phyloP scores from a whole-genome alignment of 2,329 filamentous ascomycete genomes.

The Botrytis aclada region DNA sequence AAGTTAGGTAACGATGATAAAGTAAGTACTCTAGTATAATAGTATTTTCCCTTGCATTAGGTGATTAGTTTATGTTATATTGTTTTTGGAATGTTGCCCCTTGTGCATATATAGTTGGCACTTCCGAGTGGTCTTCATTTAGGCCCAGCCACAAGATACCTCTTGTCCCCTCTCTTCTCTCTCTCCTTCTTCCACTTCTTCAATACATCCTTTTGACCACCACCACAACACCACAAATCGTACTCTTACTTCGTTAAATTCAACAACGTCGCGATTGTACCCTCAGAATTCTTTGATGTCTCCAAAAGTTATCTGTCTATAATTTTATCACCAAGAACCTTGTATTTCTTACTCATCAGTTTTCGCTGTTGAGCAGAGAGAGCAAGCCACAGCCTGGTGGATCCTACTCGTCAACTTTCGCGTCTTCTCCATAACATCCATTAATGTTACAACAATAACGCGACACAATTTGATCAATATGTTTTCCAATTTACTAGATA shows the following conservation, averaged over 20 bases:
- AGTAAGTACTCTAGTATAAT: neutral
- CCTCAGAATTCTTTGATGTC: neutral
- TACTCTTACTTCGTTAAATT: neutral
- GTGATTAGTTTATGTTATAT: neutral
- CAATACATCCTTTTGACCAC: neutral
- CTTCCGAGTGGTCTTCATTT: neutral
- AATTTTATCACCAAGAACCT: neutral
- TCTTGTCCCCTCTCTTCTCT: neutral
- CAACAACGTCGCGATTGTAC: neutral
- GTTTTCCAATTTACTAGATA: slow-evolving; percentile 29
- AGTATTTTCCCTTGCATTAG: slow-evolving; percentile 4
- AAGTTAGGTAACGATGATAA: neutral
- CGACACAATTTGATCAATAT: slow-evolving; percentile 22
- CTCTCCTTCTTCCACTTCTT: slow-evolving; percentile 7
- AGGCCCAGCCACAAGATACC: slow-evolving; percentile 18
- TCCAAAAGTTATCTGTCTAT: neutral
- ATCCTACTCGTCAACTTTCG: slow-evolving; percentile 16
- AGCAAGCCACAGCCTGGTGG: slow-evolving; percentile 18
- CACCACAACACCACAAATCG: neutral
- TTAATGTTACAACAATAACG: slow-evolving; percentile 17
- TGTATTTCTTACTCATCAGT: neutral
- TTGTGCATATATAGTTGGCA: slow-evolving; percentile 10
- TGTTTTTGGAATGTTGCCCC: slow-evolving; percentile 15
- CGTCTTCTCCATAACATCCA: slow-evolving; percentile 18
- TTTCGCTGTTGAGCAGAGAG: slow-evolving; percentile 7